Evolutionary conservation across 2,329 filamentous ascomycete genomes (phyloP).

Genomic region (Coniochaeta sp.): DNA sequence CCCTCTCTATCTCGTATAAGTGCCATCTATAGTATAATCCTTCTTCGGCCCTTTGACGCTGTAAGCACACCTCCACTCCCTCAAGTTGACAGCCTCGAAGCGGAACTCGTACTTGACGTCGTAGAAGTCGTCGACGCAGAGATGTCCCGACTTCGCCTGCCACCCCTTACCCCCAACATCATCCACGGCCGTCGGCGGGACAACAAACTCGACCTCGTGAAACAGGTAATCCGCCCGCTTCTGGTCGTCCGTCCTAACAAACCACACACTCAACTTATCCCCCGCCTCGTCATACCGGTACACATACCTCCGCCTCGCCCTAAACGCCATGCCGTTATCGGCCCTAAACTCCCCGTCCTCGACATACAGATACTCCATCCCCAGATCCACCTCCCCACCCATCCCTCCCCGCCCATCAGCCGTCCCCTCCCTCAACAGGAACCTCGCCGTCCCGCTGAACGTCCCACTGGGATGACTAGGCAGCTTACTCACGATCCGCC

Average conservation of each 20-base stretch:
- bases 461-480: slow-evolving; percentile 55
- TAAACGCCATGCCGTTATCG: slow-evolving; percentile 46
- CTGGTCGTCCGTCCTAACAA: slow-evolving; percentile 56
- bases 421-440: slow-evolving; percentile 55
- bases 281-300: slow-evolving; percentile 59
- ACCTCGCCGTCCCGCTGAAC: slow-evolving; percentile 57
- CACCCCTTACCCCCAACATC: slow-evolving; percentile 37
- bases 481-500: slow-evolving; percentile 45
- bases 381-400: slow-evolving; percentile 15
- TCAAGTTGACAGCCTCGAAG: slow-evolving; percentile 49
- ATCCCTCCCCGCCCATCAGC: slow-evolving; percentile 38
- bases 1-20: slow-evolving; percentile 33
- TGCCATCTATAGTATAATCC: slow-evolving; percentile 56
- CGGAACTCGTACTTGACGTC: slow-evolving; percentile 61
- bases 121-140: slow-evolving; percentile 67
- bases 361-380: slow-evolving; percentile 59
- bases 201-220: slow-evolving; percentile 59
- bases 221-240: slow-evolving; percentile 65
- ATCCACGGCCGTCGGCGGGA: slow-evolving; percentile 21
- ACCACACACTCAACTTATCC: slow-evolving; percentile 65
- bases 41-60: slow-evolving; percentile 65
- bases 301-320: slow-evolving; percentile 58
- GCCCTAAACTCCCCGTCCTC: slow-evolving; percentile 60
- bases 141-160: slow-evolving; percentile 58
- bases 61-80: slow-evolving; percentile 54